A percentile compares a stretch with the other conserved stretches of the same genome.
Evolutionary conservation across 2,329 filamentous ascomycete species (phyloP).

Genomic region (Rutstroemia sp.): DNA sequence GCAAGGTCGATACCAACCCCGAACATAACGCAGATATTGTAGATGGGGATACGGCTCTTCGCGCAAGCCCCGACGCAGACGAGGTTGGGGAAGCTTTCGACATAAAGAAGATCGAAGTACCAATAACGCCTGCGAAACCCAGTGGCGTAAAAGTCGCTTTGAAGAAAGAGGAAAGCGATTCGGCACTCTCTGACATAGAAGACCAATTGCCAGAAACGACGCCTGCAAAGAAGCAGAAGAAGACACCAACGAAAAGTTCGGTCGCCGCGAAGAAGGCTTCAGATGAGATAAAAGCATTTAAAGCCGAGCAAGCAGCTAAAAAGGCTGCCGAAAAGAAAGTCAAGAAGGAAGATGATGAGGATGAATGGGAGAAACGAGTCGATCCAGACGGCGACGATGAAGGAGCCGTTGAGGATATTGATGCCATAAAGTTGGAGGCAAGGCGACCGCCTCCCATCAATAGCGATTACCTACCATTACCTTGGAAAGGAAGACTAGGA

Average conservation of each 20-base stretch:
- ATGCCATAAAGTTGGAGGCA: slow-evolving; percentile 25
- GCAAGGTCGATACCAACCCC: slow-evolving; percentile 25
- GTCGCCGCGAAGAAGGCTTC: slow-evolving; percentile 27
- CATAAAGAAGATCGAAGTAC: slow-evolving; percentile 11
- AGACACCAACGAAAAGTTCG: slow-evolving; percentile 25
- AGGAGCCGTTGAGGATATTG: slow-evolving; percentile 22
- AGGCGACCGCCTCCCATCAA: slow-evolving; percentile 63
- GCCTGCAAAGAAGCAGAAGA: slow-evolving; percentile 23
- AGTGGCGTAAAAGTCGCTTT: slow-evolving; percentile 9
- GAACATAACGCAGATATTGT: slow-evolving; percentile 26
- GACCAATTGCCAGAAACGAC: background rate
- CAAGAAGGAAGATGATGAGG: slow-evolving; percentile 22
- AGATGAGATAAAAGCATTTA: slow-evolving; percentile 28
- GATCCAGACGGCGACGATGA: slow-evolving; percentile 26
- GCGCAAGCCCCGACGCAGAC: slow-evolving; percentile 27
- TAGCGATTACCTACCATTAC: slow-evolving; percentile 74
- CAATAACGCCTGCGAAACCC: slow-evolving; percentile 5
- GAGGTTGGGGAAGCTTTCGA: slow-evolving; percentile 24
- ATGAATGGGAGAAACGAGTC: slow-evolving; percentile 23
- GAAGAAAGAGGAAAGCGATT: slow-evolving; percentile 18
- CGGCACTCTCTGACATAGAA: slow-evolving; percentile 16
- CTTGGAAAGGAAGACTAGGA: slow-evolving; percentile 83
- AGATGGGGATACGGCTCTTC: slow-evolving; percentile 26
- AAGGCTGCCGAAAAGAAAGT: slow-evolving; percentile 20
- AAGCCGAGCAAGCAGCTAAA: slow-evolving; percentile 26